These are phyloP conservation scores for Barnettozyma pratensis DNA, from an alignment of 805 yeast genomes.

Conservation along the genomic window DNA sequence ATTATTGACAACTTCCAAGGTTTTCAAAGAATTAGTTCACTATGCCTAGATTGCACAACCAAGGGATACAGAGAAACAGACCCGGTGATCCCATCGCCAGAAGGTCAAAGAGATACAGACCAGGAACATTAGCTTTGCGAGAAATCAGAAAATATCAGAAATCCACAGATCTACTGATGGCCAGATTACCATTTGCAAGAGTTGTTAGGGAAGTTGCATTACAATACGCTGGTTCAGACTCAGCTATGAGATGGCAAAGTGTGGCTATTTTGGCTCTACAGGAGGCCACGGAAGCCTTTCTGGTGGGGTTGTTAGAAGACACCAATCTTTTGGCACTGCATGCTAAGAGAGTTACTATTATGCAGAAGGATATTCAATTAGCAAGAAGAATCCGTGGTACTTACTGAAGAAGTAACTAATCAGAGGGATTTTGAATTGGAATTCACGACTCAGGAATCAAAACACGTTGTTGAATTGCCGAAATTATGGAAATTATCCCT, in stretches of 20 bases:
- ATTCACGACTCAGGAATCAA: background rate
- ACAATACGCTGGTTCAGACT: constrained; percentile 35
- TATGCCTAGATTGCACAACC: background rate
- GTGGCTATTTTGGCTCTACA: constrained; percentile 73
- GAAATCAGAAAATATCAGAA: constrained; percentile 68
- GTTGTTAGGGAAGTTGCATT: constrained; percentile 71
- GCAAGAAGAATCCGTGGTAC: constrained; percentile 72
- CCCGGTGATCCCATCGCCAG: constrained; percentile 51
- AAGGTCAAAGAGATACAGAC: constrained; percentile 47
- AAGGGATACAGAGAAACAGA: constrained; percentile 31
- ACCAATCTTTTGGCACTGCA: constrained; percentile 74
- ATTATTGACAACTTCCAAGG: too few relatives aligned
- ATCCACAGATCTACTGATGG: constrained; percentile 58
- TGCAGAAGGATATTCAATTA: constrained; percentile 77
- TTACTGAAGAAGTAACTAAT: constrained; percentile 4
- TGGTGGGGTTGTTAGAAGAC: constrained; percentile 70
- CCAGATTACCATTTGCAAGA: constrained; percentile 75
- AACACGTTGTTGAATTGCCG: too few relatives aligned
- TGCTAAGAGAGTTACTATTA: constrained; percentile 78
- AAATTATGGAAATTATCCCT: too few relatives aligned
- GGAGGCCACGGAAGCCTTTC: constrained; percentile 76
- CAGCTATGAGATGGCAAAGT: constrained; percentile 63
- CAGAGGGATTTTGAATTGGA: background rate
- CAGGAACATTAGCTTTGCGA: constrained; percentile 61
- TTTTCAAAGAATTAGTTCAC: too few relatives aligned